Percentiles rank a stretch among this genome's conserved stretches.
Conservation (phyloP, 2,329 filamentous ascomycete species). For the Drechslerella dactyloides region DNA sequence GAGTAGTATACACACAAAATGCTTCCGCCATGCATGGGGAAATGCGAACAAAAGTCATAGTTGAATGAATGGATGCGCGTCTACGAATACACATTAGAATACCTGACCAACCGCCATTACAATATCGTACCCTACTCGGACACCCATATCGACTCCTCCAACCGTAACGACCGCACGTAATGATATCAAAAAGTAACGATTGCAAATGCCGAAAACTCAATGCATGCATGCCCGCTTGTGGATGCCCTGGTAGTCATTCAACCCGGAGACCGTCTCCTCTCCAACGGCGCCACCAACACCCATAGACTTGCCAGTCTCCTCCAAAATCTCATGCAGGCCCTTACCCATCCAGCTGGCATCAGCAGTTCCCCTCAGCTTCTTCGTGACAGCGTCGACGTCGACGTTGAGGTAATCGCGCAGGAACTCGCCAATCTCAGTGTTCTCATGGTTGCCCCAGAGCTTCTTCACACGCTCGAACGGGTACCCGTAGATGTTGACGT, state of each 20-base stretch:
- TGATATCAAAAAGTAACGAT: neutral
- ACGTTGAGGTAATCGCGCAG: constrained; percentile 78
- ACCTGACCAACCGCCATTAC: neutral
- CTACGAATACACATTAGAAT: constrained; percentile 2
- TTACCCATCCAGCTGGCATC: constrained; percentile 44
- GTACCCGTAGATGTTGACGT: constrained; percentile 95
- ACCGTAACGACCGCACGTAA: neutral
- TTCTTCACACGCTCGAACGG: constrained; percentile 68
- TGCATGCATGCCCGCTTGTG: constrained; percentile 50
- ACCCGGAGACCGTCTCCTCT: constrained; percentile 33
- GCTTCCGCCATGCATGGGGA: too few species aligned
- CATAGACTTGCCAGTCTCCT: constrained; percentile 35
- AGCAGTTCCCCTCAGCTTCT: constrained; percentile 68
- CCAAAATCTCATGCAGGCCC: constrained; percentile 28
- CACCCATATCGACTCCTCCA: neutral
- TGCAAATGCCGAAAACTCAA: constrained; percentile 15
- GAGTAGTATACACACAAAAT: too few species aligned
- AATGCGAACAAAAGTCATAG: too few species aligned
- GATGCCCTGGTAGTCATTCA: constrained; percentile 46
- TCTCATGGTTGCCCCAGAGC: constrained; percentile 87
- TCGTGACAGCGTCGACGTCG: constrained; percentile 77
- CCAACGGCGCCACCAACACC: constrained; percentile 39
- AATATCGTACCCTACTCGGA: neutral
- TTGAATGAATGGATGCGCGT: neutral
- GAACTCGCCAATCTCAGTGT: constrained; percentile 88